Base-by-base conservation (phyloP, 2,329 filamentous ascomycete species). In the Domatiomyces catenatus region DNA sequence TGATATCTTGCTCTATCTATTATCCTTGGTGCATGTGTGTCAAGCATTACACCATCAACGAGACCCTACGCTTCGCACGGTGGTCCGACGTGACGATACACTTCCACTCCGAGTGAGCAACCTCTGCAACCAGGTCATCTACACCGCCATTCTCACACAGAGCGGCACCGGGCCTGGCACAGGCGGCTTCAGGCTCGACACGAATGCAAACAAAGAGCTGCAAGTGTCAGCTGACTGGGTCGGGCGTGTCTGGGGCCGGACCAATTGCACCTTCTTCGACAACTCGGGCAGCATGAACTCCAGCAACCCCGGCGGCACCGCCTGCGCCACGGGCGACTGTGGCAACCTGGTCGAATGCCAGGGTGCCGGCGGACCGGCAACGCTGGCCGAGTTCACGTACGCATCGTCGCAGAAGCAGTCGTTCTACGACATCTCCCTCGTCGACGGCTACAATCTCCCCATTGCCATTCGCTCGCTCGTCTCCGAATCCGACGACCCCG, bases 361-460 rank as follows among this genome's bases (percentile, higher is more conserved):
- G 59, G 78, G 77, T 58, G 79, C 81, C 19, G 85, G 86, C 17
- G 74, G 80, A 26, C 86, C 86, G 8, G 80, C 80, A 12, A 89
- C 84, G 1, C 75, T 93, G 10, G 85, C 83, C 42, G 86, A 93
- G 62, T 89, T 92, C 66, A 87, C 83, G 50, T 74, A 90, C 15
- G 75, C 79, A 47, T 83, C 57, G 8, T 47, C 44, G 45, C 53
- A 55, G 24, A 70, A 72, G 19, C 82, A 88, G 62, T 83, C 80
- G 8, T 92, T 86, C 64, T 90, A 89, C 67, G 86, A 92, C 64
- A 85, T 92, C 55, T 88, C 84, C 42, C 73, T 90, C 2, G 86
- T 92, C 19, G 86, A 92, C 62, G 86, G 86, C 47, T 90, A 90
- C 73, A 90, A 90, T 62, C 67, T 90, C 79, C 61, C 63, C 15